Evolutionary conservation across 495 filamentous ascomycete species (phyloP).

Genomic region (Penicillium desertorum): DNA sequence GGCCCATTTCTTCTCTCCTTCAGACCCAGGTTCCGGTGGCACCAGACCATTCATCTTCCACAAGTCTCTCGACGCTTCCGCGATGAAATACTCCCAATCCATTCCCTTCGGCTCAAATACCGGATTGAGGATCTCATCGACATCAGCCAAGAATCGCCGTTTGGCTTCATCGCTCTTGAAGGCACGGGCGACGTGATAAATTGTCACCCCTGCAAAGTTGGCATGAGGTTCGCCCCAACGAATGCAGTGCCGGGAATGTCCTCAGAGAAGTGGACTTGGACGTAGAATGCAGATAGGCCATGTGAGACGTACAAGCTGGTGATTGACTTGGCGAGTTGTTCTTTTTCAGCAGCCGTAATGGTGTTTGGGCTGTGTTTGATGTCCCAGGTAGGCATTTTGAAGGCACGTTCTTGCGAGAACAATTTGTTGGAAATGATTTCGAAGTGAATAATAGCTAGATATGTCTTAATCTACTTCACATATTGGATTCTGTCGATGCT

Average conservation of each 20-base stretch:
- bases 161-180: conserved; percentile 10
- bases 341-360: conserved; percentile 14
- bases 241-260: neutral
- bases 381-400: neutral
- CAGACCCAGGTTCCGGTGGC: conserved; percentile 10
- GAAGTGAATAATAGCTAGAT: neutral
- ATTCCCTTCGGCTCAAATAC: conserved; percentile 13
- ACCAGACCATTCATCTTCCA: conserved; percentile 26
- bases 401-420: neutral
- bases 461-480: neutral
- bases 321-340: conserved; percentile 18
- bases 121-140: conserved; percentile 15
- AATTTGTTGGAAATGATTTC: neutral
- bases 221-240: neutral
- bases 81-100: conserved; percentile 21
- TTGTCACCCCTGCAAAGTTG: conserved; percentile 13
- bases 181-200: conserved; percentile 15
- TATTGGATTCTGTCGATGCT: neutral
- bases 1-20: conserved; percentile 15
- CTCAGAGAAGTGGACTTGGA: conserved; percentile 15
- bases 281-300: conserved; percentile 32
- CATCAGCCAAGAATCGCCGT: conserved; percentile 5
- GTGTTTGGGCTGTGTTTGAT: neutral
- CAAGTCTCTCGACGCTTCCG: conserved; percentile 16
- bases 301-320: conserved; percentile 15